Evolutionary conservation across 2,329 filamentous ascomycete species (phyloP), one percentile per base, ranked within the genome.

Genomic region (Penicillium crustosum): DNA sequence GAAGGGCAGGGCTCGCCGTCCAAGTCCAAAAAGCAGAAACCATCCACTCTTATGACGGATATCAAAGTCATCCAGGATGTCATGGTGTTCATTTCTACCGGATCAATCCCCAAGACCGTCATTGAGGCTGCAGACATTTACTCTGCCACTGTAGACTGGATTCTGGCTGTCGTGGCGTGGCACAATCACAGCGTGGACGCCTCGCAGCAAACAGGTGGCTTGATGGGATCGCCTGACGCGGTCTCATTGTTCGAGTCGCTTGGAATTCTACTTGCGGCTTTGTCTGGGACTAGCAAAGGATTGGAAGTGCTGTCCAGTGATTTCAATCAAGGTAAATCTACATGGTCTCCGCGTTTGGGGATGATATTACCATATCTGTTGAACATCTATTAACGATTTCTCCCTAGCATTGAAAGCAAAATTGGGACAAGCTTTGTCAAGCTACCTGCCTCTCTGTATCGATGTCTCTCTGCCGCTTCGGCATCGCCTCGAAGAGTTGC

Each of bases 31-130:
- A 53, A 62, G 12, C 35, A 45, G 2, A 65, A 62, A 19, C 62
- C 56, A 31, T 70, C 69, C 17, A 77, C 75, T 0, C 61, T 78
- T 2, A 76, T 78, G 74, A 76, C 73, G 0, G 76, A 78, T 63
- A 76, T 74, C 41, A 70, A 73, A 47, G 70, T 78, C 55, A 70
- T 78, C 35, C 75, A 78, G 55, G 74, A 78, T 68, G 65, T 71
- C 23, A 75, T 77, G 67, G 67, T 76, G 33, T 70, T 72, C 10
- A 63, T 77, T 27, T 75, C 75, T 3, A 70, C 73, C 7, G 73
- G 75, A 1, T 60, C 57, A 36, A 63, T 70, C 4, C 72, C 73
- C 4, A 69, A 68, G 50, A 67, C 68, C 15, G 55, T 63, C 12
- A 33, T 65, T 1, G 75, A 76, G 49, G 70, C 70, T 3, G 65